Conservation (phyloP, 1,284 basidiomycete genomes). For the Leucoagaricus sp. region DNA sequence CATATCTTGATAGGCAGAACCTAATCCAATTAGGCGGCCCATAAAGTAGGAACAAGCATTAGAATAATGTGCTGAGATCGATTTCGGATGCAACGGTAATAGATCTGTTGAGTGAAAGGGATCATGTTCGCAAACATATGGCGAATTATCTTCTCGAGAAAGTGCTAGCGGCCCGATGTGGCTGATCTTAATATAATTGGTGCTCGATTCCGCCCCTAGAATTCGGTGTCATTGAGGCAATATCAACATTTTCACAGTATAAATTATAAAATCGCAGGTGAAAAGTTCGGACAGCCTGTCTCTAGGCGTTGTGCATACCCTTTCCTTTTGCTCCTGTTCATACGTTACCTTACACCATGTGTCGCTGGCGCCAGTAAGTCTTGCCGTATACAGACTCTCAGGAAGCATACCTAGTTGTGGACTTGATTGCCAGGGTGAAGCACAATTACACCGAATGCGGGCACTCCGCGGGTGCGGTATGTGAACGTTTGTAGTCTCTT, state of each 20-base stretch:
- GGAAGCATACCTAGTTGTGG: conserved; percentile 13
- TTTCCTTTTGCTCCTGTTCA: conserved; percentile 19
- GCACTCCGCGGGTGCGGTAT: conserved; percentile 37
- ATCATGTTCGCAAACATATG: conserved; percentile 7
- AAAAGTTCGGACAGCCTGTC: conserved; percentile 20
- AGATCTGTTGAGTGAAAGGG: neutral
- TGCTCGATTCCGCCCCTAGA: neutral
- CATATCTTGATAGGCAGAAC: neutral
- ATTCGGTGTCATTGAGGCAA: conserved; percentile 1
- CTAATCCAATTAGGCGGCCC: neutral
- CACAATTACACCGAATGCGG: conserved; percentile 56
- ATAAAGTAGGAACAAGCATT: neutral
- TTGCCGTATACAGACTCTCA: conserved; percentile 14
- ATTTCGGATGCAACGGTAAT: neutral
- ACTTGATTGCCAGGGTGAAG: conserved; percentile 43
- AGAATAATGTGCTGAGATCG: neutral
- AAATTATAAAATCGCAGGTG: conserved; percentile 14
- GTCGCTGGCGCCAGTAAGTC: conserved; percentile 58
- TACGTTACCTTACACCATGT: conserved; percentile 43
- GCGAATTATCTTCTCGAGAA: neutral
- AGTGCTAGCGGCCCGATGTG: conserved; percentile 7
- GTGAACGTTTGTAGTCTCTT: conserved; percentile 37
- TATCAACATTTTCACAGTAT: neutral
- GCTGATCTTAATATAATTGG: conserved; percentile 12
- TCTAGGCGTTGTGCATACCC: conserved; percentile 19